Conservation (phyloP, 208 protist genomes). For the Herpetomonas tarakana region DNA sequence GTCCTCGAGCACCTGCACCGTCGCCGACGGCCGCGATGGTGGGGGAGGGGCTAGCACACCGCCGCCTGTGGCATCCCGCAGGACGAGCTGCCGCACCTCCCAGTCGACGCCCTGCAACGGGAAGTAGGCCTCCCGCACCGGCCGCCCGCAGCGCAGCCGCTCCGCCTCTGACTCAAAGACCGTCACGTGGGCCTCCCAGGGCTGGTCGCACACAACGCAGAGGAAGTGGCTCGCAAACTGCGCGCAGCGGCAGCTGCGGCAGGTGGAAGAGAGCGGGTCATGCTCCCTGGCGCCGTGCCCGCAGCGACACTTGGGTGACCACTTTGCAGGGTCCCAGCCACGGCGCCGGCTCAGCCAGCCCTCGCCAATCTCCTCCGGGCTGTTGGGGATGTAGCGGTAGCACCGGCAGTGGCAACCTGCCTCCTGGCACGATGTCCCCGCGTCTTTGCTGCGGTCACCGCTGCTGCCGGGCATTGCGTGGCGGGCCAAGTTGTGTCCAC, state of each 20-base stretch:
- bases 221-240: slow-evolving; percentile 57
- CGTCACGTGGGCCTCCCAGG: slow-evolving; percentile 79
- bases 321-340: slow-evolving; percentile 56
- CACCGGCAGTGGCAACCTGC: slow-evolving; percentile 42
- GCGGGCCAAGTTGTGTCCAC: slow-evolving; percentile 50
- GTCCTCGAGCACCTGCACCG: slow-evolving; percentile 17
- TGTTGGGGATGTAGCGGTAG: slow-evolving; percentile 81
- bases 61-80: slow-evolving; percentile 50
- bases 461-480: slow-evolving; percentile 23
- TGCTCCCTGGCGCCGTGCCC: slow-evolving; percentile 62
- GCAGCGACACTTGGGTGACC: slow-evolving; percentile 83
- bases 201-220: slow-evolving; percentile 83
- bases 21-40: neutral
- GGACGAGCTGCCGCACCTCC: slow-evolving; percentile 60
- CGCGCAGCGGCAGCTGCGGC: slow-evolving; percentile 48
- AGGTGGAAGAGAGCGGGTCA: slow-evolving; percentile 11
- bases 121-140: slow-evolving; percentile 65
- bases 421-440: slow-evolving; percentile 34
- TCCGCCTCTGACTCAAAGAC: slow-evolving; percentile 74
- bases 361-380: slow-evolving; percentile 86
- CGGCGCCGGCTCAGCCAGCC: slow-evolving; percentile 67
- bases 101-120: slow-evolving; percentile 63
- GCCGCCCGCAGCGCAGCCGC: slow-evolving; percentile 27
- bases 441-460: slow-evolving; percentile 5
- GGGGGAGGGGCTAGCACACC: slow-evolving; percentile 22